Base-by-base conservation (phyloP, 2,329 filamentous ascomycete species). In the Diplocarpon rosae region DNA sequence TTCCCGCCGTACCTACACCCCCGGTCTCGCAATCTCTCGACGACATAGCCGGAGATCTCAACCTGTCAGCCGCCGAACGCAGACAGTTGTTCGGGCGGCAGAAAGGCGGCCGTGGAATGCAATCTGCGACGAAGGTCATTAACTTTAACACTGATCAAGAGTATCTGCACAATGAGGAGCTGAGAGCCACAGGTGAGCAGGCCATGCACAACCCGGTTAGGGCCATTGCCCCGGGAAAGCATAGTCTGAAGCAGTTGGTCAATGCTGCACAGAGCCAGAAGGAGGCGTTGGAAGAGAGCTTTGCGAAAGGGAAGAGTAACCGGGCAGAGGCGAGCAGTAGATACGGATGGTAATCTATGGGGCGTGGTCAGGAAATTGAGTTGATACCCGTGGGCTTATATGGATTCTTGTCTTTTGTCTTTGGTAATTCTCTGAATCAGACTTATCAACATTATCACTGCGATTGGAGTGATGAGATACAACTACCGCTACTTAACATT, bases 61-160 rank as follows among this genome's bases (percentile, higher is more conserved):
- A 92, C 52, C 76, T 95, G 12, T 85, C 86, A 3, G 76, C 79
- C 5, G 73, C 84, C 0, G 81, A 86, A 52, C 75, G 81, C 33
- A 80, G 90, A 34, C 88, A 93, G 60, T 76, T 96, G 3, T 90
- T 96, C 59, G 90, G 90, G 1, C 83, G 89, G 5, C 64, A 69
- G 47, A 59, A 60, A 38, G 63, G 64, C 16, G 71, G 71, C 16
- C n/a, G 53, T 46, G 28, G 59, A 59, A 24, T 35, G 20, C 43
- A 52, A 46, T 50, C 75, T n/a, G 70, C 70, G 2, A 70, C 76
- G n/a, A 80, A 76, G 35, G 73, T 95, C 31, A 73, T 89, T 51
- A 88, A 83, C 58, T 95, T 95, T 73, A 86, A 94, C 66, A 89
- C 87, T 52, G 87, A 93, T 61, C 68, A 71, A 46, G 89, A 95